A percentile compares a stretch with the other conserved stretches of the same genome.
Conservation (phyloP, 345 rosid genomes). For the Cardiospermum halicacabum region DNA sequence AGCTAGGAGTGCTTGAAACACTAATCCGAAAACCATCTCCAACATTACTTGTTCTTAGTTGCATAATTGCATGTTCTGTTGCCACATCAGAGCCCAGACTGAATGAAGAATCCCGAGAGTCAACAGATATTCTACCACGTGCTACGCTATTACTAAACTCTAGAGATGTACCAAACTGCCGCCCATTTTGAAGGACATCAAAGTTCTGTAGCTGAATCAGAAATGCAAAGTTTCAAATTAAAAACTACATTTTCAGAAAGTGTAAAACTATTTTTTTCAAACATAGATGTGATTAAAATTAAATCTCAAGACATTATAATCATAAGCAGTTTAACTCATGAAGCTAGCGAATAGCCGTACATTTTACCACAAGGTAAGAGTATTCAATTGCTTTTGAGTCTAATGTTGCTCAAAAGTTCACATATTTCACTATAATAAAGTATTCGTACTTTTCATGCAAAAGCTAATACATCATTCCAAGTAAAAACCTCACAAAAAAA, state of each 20-base stretch:
- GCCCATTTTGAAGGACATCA: conserved; percentile 40
- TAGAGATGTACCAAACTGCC: conserved; percentile 44
- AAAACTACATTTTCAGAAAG: neutral
- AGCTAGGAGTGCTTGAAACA: conserved; percentile 93
- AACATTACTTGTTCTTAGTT: conserved; percentile 68
- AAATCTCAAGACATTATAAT: neutral
- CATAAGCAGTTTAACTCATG: neutral
- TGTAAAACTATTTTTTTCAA: neutral
- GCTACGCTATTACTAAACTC: conserved; percentile 42
- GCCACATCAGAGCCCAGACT: conserved; percentile 69
- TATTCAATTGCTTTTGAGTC: neutral
- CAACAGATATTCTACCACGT: conserved; percentile 61
- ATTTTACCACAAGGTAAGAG: neutral
- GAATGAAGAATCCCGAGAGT: conserved; percentile 40
- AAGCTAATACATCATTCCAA: no score
- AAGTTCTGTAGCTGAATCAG: conserved; percentile 51
- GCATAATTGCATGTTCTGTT: conserved; percentile 83
- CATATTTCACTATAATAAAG: neutral
- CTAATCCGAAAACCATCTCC: conserved; percentile 90
- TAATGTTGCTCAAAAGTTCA: neutral
- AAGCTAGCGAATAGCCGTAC: neutral
- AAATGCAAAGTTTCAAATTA: neutral
- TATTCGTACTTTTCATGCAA: neutral
- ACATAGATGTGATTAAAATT: neutral
- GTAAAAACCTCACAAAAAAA: neutral